Percentiles rank a stretch among this genome's conserved stretches.
phyloP scores from a whole-genome alignment of 2,329 filamentous ascomycete genomes.

The Pleoardoris graminearum region DNA sequence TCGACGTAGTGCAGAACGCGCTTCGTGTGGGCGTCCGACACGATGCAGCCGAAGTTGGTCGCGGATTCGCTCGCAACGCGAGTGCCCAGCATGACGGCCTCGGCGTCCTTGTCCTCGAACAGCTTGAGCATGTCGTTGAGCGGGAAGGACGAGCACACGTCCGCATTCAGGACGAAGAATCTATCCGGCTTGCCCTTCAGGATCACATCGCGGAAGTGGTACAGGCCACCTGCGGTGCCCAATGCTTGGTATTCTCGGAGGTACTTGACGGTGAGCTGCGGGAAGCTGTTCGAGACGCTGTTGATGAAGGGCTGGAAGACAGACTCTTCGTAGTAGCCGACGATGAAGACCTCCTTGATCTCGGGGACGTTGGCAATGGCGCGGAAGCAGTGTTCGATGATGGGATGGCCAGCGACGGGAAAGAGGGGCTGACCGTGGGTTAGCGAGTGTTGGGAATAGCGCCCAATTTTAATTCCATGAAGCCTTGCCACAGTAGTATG shows the following conservation, averaged over 20 bases:
- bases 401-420: slow-evolving; percentile 96
- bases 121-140: slow-evolving; percentile 93
- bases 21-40: slow-evolving; percentile 89
- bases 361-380: slow-evolving; percentile 88
- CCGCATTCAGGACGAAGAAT: slow-evolving; percentile 96
- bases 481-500: too few species aligned
- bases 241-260: slow-evolving; percentile 96
- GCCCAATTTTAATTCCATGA: too few species aligned
- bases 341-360: slow-evolving; percentile 95
- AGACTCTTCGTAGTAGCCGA: slow-evolving; percentile 97
- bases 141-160: slow-evolving; percentile 98
- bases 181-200: slow-evolving; percentile 92
- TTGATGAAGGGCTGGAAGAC: slow-evolving; percentile 99
- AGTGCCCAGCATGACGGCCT: slow-evolving; percentile 94
- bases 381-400: slow-evolving; percentile 96
- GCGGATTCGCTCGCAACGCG: slow-evolving; percentile 88
- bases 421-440: slow-evolving; percentile 75
- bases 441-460: slow-evolving; percentile 27
- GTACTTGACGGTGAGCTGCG: slow-evolving; percentile 88
- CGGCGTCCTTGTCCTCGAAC: slow-evolving; percentile 92
- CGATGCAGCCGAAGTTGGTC: slow-evolving; percentile 96
- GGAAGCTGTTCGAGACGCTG: slow-evolving; percentile 81
- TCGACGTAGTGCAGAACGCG: slow-evolving; percentile 98
- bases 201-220: slow-evolving; percentile 99
- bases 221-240: slow-evolving; percentile 92